These are phyloP conservation scores for Elaeagnus macrophylla DNA, from an alignment of 306 rosid species.

Conservation along the genomic window DNA sequence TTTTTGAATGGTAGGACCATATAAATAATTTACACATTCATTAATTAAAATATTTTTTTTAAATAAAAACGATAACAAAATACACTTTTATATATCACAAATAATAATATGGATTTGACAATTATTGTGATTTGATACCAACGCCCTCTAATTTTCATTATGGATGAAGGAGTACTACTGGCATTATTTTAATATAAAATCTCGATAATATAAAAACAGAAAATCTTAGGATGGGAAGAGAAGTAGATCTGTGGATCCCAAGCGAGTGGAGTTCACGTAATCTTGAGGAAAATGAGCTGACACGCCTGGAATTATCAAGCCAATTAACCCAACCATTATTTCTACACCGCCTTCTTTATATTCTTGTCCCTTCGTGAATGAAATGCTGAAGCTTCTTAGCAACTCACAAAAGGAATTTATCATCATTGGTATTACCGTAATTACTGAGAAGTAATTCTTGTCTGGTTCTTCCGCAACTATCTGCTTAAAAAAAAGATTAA, in stretches of 20 bases:
- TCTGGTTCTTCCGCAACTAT: conserved; percentile 52
- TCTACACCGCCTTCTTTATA: conserved; percentile 45
- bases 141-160: too few relatives aligned
- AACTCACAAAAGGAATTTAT: conserved; percentile 39
- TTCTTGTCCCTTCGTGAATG: conserved; percentile 25
- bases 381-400: conserved; percentile 55
- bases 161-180: too few relatives aligned
- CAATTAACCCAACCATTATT: conserved; percentile 35
- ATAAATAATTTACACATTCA: too few relatives aligned
- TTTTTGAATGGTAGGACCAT: too few relatives aligned
- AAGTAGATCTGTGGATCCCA: conserved; percentile 26
- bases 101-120: too few relatives aligned
- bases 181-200: too few relatives aligned
- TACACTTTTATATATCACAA: too few relatives aligned
- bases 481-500: conserved; percentile 17
- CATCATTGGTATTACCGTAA: conserved; percentile 32
- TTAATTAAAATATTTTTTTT: too few relatives aligned
- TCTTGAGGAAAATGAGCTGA: conserved; percentile 56
- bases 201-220: too few relatives aligned
- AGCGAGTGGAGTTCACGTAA: conserved; percentile 53
- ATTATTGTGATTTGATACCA: too few relatives aligned
- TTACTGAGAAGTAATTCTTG: conserved; percentile 39
- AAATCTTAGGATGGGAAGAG: background rate
- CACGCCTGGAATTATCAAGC: conserved; percentile 43
- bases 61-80: too few relatives aligned